Percentiles rank a stretch among this genome's conserved stretches.
Evolutionary conservation across 2,329 filamentous ascomycete species (phyloP).

Genomic region (Verticillium nubilum): DNA sequence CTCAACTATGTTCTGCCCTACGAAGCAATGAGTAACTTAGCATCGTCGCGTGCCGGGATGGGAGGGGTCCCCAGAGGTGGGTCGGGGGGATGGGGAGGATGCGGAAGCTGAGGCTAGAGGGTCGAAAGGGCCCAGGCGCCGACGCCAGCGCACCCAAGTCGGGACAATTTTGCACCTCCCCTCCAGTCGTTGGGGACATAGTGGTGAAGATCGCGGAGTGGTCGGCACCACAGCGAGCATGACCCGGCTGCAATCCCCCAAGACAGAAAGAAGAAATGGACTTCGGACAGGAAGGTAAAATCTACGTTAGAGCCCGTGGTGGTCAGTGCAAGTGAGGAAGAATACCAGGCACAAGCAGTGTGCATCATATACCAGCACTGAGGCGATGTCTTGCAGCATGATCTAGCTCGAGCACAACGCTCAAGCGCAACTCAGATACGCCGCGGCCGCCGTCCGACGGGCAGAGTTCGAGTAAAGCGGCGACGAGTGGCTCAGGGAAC

Average conservation of each 20-base stretch:
- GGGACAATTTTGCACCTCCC: neutral
- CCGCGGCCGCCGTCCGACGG: neutral
- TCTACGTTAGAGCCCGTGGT: too few species aligned
- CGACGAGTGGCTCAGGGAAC: neutral
- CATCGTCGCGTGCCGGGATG: neutral
- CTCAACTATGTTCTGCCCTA: neutral
- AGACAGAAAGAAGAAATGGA: too few species aligned
- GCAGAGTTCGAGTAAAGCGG: neutral
- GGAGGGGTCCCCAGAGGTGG: too few species aligned
- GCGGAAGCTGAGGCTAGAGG: neutral
- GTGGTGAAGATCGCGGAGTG: neutral
- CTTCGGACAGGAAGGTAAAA: too few species aligned
- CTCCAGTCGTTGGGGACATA: neutral
- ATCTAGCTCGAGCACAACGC: neutral
- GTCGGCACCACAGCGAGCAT: neutral
- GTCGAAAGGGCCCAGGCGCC: neutral
- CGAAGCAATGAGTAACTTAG: neutral
- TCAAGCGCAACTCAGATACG: neutral
- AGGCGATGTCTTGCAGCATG: neutral
- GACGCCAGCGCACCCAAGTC: neutral
- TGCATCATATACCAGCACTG: too few species aligned
- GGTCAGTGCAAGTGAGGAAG: too few species aligned
- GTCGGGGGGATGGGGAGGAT: neutral
- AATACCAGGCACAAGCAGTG: too few species aligned
- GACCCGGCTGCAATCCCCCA: neutral